Evolutionary conservation across 176 grass and related monocot genomes (phyloP).

Genomic region (Panicum miliaceum): DNA sequence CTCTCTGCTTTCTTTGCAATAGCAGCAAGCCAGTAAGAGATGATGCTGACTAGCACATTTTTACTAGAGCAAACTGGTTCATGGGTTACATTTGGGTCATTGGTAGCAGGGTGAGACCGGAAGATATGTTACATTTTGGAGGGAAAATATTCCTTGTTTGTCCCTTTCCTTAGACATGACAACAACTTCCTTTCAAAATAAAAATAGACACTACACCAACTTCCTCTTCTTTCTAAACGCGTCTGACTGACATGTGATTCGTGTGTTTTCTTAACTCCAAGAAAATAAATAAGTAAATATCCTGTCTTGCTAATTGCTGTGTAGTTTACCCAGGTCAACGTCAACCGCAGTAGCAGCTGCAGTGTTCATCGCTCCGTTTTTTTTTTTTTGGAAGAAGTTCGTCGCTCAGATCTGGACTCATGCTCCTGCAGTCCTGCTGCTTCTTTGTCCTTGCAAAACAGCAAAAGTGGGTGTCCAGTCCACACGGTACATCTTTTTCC

Average conservation of each 20-base stretch:
- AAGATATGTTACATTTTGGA: background rate
- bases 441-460: background rate
- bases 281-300: background rate
- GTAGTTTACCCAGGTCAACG: constrained; percentile 15
- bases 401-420: background rate
- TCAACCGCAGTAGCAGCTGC: background rate
- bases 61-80: background rate
- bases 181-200: background rate
- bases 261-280: background rate
- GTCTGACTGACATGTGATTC: background rate
- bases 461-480: background rate
- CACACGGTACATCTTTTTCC: background rate
- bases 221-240: background rate
- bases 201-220: too few relatives aligned
- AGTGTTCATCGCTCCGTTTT: background rate
- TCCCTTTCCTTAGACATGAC: constrained; percentile 4
- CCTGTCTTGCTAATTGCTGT: background rate
- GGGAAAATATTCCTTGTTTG: constrained; percentile 3
- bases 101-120: background rate
- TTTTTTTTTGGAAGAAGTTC: too few relatives aligned
- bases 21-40: background rate
- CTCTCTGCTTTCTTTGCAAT: background rate
- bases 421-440: background rate
- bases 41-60: background rate
- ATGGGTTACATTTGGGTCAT: background rate